Conservation (phyloP, 2,329 filamentous ascomycete species). For the Hyphodiscus sp. region DNA sequence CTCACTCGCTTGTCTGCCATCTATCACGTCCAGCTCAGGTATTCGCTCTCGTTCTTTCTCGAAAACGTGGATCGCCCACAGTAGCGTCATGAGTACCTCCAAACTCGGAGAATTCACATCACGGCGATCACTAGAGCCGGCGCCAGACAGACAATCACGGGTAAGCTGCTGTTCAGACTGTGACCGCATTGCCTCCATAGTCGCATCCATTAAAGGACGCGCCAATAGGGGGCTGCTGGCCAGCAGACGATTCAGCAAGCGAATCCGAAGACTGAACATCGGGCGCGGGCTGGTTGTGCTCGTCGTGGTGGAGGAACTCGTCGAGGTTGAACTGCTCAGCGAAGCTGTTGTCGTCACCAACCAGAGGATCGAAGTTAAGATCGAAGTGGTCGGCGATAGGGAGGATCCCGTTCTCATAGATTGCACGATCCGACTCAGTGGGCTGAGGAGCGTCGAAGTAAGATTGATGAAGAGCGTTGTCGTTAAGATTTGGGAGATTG, state of each 20-base stretch:
- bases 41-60: conserved; percentile 20
- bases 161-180: conserved; percentile 44
- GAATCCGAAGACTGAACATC: conserved; percentile 31
- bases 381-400: conserved; percentile 62
- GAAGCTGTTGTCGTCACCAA: conserved; percentile 52
- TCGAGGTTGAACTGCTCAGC: conserved; percentile 46
- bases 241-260: conserved; percentile 45
- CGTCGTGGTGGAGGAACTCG: conserved; percentile 47
- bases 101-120: conserved; percentile 22
- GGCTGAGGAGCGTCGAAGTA: conserved; percentile 63
- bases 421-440: conserved; percentile 65
- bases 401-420: conserved; percentile 71
- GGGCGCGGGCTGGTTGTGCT: conserved; percentile 25
- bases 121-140: conserved; percentile 22
- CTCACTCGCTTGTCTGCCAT: conserved; percentile 25
- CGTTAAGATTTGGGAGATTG: conserved; percentile 40
- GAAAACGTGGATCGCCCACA: conserved; percentile 28
- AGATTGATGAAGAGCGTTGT: conserved; percentile 57
- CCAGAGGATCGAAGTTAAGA: conserved; percentile 63
- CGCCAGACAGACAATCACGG: conserved; percentile 27
- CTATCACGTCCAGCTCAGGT: conserved; percentile 24
- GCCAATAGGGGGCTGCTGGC: conserved; percentile 68
- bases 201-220: conserved; percentile 69
- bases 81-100: conserved; percentile 28
- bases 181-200: conserved; percentile 67